Conservation (phyloP, 1,284 basidiomycete genomes). For the Austroboletus olivaceoglutinosus region DNA sequence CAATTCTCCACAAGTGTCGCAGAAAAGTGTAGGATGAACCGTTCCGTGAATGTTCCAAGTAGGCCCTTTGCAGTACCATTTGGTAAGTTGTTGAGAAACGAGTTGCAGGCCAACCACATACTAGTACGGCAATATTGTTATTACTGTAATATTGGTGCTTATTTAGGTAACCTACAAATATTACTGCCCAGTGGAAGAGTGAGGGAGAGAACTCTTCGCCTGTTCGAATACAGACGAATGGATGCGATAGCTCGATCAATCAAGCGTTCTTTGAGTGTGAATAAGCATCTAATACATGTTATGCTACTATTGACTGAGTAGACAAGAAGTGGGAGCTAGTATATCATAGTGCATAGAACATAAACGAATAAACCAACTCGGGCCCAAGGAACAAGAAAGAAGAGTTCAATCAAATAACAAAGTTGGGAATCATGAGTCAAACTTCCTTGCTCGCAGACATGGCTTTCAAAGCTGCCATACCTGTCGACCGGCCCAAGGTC, state of each 20-base stretch:
- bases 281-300: constrained; percentile 10
- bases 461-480: constrained; percentile 20
- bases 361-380: constrained; percentile 7
- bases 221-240: background rate
- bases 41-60: constrained; percentile 2
- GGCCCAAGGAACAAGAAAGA: constrained; percentile 7
- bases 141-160: too few relatives aligned
- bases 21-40: background rate
- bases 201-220: too few relatives aligned
- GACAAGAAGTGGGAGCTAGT: constrained; percentile 3
- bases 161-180: too few relatives aligned
- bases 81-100: background rate
- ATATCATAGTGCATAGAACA: constrained; percentile 8
- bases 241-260: background rate
- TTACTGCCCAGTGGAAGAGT: too few relatives aligned
- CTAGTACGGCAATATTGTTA: too few relatives aligned
- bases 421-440: constrained; percentile 1
- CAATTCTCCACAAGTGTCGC: constrained; percentile 7
- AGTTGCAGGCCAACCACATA: too few relatives aligned
- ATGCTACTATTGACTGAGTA: constrained; percentile 7
- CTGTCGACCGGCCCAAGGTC: constrained; percentile 31
- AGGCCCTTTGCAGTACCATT: constrained; percentile 10
- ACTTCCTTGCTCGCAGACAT: background rate
- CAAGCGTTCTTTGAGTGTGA: background rate
- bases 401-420: background rate